Base-by-base conservation (phyloP, 305 asterid genomes). In the Fraxinus floribunda region DNA sequence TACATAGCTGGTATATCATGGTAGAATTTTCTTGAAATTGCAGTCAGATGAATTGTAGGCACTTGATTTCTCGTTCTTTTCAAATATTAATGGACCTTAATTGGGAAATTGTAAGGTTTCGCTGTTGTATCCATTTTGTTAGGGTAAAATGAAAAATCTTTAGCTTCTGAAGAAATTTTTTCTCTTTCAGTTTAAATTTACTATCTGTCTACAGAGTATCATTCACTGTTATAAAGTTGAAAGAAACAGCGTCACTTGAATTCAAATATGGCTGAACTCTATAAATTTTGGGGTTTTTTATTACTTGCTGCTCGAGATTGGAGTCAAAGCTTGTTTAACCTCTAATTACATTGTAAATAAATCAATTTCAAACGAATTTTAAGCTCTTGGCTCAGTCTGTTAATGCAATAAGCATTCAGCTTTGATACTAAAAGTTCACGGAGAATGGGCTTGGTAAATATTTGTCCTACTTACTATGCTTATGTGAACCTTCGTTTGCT, bases 361-460 rank as follows among this genome's bases (percentile, higher is more conserved):
- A 34, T 68, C 70, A 74, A 20, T 41, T 3, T 74, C 75, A 71
- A 64, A 20, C 15, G 1, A 11, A 46, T 46, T 46, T 46, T 46
- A 46, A 46, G 57, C 57, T 11, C 57, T 46, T 11, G 57, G 57
- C n/a, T 46, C 57, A 46, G 57, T 13, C 2, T 78, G 83, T 74
- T 78, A 39, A 72, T 4, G 68, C 70, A 72, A 78, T 57, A 70
- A 36, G 38, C 76, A 78, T 35, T 39, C 57, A 8, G 52, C n/a
- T 52, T 11, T 77, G 81, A 68, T 35, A 9, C 52, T 76, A 18
- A 26, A 76, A 76, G 1, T 26, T 83, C 13, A 22, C 22, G 7
- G 52, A 8, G 16, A 38, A 75, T 76, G 70, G 70, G 30, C 70
- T 60, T 60, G 22, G n/a, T 52, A 52, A 16, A 52, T 16, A 60